phyloP scores from a whole-genome alignment of 805 yeast genomes.

The Candida ascalaphidarum region DNA sequence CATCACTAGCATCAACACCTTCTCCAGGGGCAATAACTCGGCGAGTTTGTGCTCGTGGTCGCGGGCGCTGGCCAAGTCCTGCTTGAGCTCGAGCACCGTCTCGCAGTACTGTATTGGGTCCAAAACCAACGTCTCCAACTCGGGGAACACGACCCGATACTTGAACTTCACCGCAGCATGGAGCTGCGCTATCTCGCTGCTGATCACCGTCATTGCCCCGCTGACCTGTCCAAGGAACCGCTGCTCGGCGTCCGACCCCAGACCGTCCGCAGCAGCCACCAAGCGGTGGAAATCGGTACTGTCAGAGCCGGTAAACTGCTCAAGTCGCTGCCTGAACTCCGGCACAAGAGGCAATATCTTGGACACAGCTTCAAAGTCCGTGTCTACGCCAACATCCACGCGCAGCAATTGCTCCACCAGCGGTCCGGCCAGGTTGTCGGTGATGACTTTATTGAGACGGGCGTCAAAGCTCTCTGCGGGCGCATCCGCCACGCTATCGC shows the following conservation, averaged over 20 bases:
- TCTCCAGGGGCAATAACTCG: conserved; percentile 49
- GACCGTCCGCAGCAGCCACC: conserved; percentile 16
- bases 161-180: conserved; percentile 41
- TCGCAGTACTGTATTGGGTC: conserved; percentile 56
- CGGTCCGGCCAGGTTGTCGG: conserved; percentile 1
- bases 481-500: conserved; percentile 3
- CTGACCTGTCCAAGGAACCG: conserved; percentile 47
- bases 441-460: neutral
- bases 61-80: conserved; percentile 25
- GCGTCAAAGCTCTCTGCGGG: neutral
- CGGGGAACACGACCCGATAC: conserved; percentile 62
- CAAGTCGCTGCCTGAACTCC: conserved; percentile 11
- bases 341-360: conserved; percentile 15
- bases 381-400: conserved; percentile 12
- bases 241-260: conserved; percentile 28
- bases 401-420: conserved; percentile 8
- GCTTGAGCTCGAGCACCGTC: conserved; percentile 43
- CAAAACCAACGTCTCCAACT: conserved; percentile 53
- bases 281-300: conserved; percentile 23
- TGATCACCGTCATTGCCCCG: conserved; percentile 44
- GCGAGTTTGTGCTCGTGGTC: conserved; percentile 27
- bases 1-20: conserved; percentile 65
- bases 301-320: conserved; percentile 12
- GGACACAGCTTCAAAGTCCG: conserved; percentile 14
- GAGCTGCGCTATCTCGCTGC: conserved; percentile 43